Conservation (phyloP, 306 rosid genomes). For the Cicer bijugum region DNA sequence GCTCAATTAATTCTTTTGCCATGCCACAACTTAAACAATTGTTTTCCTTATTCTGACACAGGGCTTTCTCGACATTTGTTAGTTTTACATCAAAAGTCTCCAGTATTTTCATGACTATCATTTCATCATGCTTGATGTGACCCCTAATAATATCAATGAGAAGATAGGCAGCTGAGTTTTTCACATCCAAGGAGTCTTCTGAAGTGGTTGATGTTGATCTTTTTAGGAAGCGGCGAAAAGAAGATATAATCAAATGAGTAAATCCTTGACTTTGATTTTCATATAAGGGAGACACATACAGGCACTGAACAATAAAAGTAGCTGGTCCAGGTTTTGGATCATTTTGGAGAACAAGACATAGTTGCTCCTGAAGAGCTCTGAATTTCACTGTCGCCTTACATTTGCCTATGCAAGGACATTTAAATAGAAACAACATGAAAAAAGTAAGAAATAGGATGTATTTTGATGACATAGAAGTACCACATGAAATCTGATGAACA, state of each 20-base stretch:
- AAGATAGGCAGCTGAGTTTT: slow-evolving; percentile 71
- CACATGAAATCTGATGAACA: slow-evolving; percentile 32
- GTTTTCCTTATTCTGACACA: slow-evolving; percentile 56
- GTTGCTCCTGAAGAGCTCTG: slow-evolving; percentile 85
- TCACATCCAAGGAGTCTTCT: slow-evolving; percentile 57
- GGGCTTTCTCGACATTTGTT: slow-evolving; percentile 61
- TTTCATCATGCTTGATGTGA: slow-evolving; percentile 71
- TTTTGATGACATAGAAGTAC: slow-evolving; percentile 4
- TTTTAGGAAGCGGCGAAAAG: slow-evolving; percentile 71
- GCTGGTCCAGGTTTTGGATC: slow-evolving; percentile 88
- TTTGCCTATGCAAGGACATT: slow-evolving; percentile 67
- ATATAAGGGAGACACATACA: slow-evolving; percentile 74
- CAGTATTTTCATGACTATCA: slow-evolving; percentile 69
- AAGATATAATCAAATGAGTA: slow-evolving; percentile 83
- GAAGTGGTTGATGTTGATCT: slow-evolving; percentile 48
- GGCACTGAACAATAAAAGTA: slow-evolving; percentile 76
- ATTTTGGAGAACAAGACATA: slow-evolving; percentile 74
- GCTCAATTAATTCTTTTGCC: slow-evolving; percentile 65
- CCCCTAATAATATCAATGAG: slow-evolving; percentile 71
- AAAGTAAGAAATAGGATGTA: slow-evolving; percentile 39
- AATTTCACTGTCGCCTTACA: slow-evolving; percentile 85
- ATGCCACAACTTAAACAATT: slow-evolving; percentile 47
- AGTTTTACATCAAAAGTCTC: slow-evolving; percentile 73
- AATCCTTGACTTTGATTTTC: slow-evolving; percentile 73
- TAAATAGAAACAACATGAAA: slow-evolving; percentile 45